phyloP scores from a whole-genome alignment of 2,329 filamentous ascomycete species.

The Aspergillus jensenii region DNA sequence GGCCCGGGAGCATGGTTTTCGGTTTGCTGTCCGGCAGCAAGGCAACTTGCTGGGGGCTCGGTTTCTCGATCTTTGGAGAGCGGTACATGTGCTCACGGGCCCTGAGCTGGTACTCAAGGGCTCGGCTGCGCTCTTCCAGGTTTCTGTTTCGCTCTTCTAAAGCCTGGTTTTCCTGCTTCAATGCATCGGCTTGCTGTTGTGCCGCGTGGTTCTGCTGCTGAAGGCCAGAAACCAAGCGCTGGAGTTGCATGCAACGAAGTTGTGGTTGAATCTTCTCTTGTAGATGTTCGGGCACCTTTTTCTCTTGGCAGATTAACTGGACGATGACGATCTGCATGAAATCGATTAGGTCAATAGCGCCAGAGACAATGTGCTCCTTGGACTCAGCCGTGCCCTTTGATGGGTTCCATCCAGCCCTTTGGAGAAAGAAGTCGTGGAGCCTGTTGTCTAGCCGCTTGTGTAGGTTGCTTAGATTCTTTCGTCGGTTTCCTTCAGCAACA shows the following conservation, averaged over 20 bases:
- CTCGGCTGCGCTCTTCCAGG: slow-evolving; percentile 36
- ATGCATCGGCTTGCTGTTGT: slow-evolving; percentile 34
- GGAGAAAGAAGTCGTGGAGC: slow-evolving; percentile 40
- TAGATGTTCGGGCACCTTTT: slow-evolving; percentile 34
- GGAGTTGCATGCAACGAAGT: slow-evolving; percentile 40
- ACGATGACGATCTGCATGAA: slow-evolving; percentile 40
- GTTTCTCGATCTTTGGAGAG: slow-evolving; percentile 34
- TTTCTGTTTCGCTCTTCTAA: slow-evolving; percentile 37
- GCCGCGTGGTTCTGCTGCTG: slow-evolving; percentile 38
- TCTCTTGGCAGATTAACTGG: slow-evolving; percentile 36
- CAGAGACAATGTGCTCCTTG: slow-evolving; percentile 44
- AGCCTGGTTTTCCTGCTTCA: slow-evolving; percentile 37
- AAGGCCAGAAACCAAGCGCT: slow-evolving; percentile 33
- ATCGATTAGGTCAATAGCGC: slow-evolving; percentile 38
- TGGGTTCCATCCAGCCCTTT: slow-evolving; percentile 41
- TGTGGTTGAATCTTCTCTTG: slow-evolving; percentile 40
- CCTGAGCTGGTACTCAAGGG: slow-evolving; percentile 39
- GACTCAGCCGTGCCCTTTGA: slow-evolving; percentile 40
- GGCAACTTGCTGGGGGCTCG: slow-evolving; percentile 26
- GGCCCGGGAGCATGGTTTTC: slow-evolving; percentile 35
- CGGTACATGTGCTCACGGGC: slow-evolving; percentile 41
- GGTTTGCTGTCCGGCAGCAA: slow-evolving; percentile 29
- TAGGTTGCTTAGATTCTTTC: slow-evolving; percentile 41
- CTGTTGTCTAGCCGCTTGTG: slow-evolving; percentile 39
- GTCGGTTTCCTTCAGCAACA: slow-evolving; percentile 41